Evolutionary conservation across 768 basidiomycete genomes (phyloP), one percentile per base, ranked within the genome.

Genomic region (Chalciporus pseudorubinellus): DNA sequence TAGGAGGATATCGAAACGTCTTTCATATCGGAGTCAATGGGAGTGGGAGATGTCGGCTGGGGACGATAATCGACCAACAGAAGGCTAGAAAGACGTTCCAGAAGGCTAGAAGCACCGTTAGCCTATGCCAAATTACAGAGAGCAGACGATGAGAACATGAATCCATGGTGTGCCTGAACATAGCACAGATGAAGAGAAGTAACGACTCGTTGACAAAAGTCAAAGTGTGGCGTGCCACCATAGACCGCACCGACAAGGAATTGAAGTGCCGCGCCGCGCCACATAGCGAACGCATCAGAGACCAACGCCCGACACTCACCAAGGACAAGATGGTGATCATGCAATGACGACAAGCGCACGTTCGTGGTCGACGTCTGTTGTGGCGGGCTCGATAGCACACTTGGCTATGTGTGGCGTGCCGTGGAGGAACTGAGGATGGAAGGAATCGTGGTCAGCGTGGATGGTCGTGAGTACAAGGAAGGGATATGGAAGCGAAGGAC

Each of bases 1-100:
- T 74, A 81, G 22, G 80, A 76, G 61, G 82, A 70, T 41, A 69
- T 71, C 28, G 85, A 80, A 55, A 80, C 73, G 74, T 91, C 89
- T 77, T 92, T 92, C 90, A 92, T 92, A 71, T 76, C 76, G 76
- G 58, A 44, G 50, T 50, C 18, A 16, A 62, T 29, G 46, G 21
- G 9, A 47, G 59, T 54, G 54, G 58, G 53, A 56, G 68, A 63
- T 63, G 74, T 69, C 59, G 74, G 67, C 60, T 72, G 71, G 67
- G 72, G 70, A 60, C 70, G 66, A 60, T 63, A 65, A 70, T 72
- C 63, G 72, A 74, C 74, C 68, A 74, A 72, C 72, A 69, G 65
- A 61, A 71, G 66, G 64, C 77, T 81, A 55, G 53, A 48, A 26
- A 59, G 59, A 53, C 62, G 61, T 52, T 53, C 51, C 44, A 50